Base-by-base conservation (phyloP, 495 filamentous ascomycete species). In the Hypoxylon fragiforme region DNA sequence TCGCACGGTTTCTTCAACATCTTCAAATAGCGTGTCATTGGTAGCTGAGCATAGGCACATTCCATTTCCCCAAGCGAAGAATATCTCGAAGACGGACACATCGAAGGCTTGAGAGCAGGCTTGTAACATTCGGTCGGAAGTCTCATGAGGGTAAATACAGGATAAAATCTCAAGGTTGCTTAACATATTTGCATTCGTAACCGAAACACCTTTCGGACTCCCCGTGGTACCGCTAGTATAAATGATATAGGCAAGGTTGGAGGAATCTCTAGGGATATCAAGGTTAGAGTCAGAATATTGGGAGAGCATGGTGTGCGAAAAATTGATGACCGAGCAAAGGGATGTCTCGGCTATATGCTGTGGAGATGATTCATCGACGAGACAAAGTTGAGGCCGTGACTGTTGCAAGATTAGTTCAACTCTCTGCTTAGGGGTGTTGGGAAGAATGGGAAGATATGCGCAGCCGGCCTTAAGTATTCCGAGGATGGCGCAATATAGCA, bases 31-130 rank as follows among this genome's bases (percentile, higher is more conserved):
- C 3, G 75, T 70, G 50, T 88, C 83, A 40, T 87, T 87, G 3
- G 78, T 77, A 7, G 78, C 83, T 3, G 86, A 81, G 62, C 85
- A 91, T 16, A 92, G 72, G 51, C 82, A 84, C 70, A 89, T 85
- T n/a, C 86, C 87, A 26, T 75, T 75, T 16, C 77, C 77, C 88
- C 86, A 91, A 7, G 89, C 69, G 51, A 88, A 90, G 60, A 92
- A 90, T 12, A 90, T 85, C 54, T 91, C 89, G 56, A 90, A 90
- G 1, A 92, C 85, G 1, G 86, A 90, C 13, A 89, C 84, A 63
- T 89, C 85, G 60, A 90, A 92, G 12, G 82, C 83, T 62, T 87
- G 83, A 0, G 85, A 87, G 57, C 83, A 90, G 7, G 86, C 81
- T 60, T 91, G 88, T 2, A 95, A 68, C 16, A 91, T 67, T 21